phyloP scores from a whole-genome alignment of 192 early-diverging fungal genomes.

The Entomortierella lignicola region DNA sequence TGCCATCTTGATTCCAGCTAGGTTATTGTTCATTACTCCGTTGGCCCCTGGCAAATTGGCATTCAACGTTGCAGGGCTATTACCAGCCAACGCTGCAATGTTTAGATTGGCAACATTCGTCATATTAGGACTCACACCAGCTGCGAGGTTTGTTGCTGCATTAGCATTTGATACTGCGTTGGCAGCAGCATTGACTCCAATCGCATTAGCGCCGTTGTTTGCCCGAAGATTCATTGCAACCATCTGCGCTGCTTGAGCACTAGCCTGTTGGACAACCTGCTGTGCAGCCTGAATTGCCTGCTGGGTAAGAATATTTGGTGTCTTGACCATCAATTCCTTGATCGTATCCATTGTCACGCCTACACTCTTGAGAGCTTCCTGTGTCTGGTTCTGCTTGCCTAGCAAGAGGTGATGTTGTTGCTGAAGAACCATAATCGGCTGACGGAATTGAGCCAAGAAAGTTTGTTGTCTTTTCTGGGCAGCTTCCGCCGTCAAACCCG shows the following conservation, averaged over 20 bases:
- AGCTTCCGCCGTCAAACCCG: slow-evolving; percentile 2
- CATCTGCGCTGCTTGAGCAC: slow-evolving; percentile 24
- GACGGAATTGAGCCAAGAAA: slow-evolving; percentile 5
- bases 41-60: slow-evolving; percentile 20
- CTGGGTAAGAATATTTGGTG: slow-evolving; percentile 15
- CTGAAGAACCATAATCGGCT: slow-evolving; percentile 34
- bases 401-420: slow-evolving; percentile 23
- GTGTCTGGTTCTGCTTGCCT: slow-evolving; percentile 28
- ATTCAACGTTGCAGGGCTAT: slow-evolving; percentile 26
- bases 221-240: slow-evolving; percentile 11
- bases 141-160: slow-evolving; percentile 3
- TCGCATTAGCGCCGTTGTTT: slow-evolving; percentile 9
- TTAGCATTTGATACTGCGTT: neutral
- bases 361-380: slow-evolving; percentile 23
- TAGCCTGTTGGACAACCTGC: slow-evolving; percentile 22
- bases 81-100: slow-evolving; percentile 9
- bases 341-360: slow-evolving; percentile 48
- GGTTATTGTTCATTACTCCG: slow-evolving; percentile 1
- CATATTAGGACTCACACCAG: slow-evolving; percentile 1
- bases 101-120: slow-evolving; percentile 2
- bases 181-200: slow-evolving; percentile 9
- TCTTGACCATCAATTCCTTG: slow-evolving; percentile 37
- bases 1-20: slow-evolving; percentile 25
- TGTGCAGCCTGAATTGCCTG: slow-evolving; percentile 19
- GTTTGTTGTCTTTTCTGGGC: slow-evolving; percentile 21